phyloP scores from a whole-genome alignment of 1,284 basidiomycete species.

The Ganoderma meredithae region DNA sequence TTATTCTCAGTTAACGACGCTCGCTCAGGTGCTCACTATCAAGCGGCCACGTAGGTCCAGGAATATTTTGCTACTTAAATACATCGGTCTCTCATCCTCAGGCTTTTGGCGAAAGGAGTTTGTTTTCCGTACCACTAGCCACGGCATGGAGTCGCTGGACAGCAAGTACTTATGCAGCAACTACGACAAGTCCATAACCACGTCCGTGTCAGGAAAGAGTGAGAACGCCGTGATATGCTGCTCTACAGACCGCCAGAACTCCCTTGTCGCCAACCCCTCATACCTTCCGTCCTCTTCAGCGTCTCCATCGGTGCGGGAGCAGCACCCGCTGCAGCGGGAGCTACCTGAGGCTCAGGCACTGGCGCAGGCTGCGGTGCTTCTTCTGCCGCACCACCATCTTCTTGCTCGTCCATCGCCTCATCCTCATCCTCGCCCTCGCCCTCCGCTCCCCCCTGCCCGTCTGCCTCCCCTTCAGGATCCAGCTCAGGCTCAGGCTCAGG shows the following conservation, averaged over 20 bases:
- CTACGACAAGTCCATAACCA: neutral
- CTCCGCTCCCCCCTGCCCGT: neutral
- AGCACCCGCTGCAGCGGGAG: neutral
- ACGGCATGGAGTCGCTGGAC: too few species aligned
- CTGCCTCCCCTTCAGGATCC: neutral
- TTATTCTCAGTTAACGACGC: too few species aligned
- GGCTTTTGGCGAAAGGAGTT: too few species aligned
- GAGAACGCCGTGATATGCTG: conserved; percentile 23
- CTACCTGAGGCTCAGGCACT: too few species aligned
- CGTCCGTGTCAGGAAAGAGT: conserved; percentile 1
- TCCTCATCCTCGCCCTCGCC: neutral
- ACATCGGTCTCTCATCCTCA: too few species aligned
- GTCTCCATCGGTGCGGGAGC: conserved; percentile 1
- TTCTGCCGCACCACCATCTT: neutral
- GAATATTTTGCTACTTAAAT: too few species aligned
- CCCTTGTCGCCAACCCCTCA: conserved; percentile 6
- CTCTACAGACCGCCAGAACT: conserved; percentile 23
- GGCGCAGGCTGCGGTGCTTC: neutral
- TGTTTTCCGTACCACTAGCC: too few species aligned
- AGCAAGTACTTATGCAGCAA: neutral
- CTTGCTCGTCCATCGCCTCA: neutral
- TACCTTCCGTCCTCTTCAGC: neutral
- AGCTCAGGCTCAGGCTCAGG: neutral
- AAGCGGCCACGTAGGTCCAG: too few species aligned
- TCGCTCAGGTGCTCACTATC: too few species aligned